Conservation (phyloP, 345 rosid species). For the Acer negundo region DNA sequence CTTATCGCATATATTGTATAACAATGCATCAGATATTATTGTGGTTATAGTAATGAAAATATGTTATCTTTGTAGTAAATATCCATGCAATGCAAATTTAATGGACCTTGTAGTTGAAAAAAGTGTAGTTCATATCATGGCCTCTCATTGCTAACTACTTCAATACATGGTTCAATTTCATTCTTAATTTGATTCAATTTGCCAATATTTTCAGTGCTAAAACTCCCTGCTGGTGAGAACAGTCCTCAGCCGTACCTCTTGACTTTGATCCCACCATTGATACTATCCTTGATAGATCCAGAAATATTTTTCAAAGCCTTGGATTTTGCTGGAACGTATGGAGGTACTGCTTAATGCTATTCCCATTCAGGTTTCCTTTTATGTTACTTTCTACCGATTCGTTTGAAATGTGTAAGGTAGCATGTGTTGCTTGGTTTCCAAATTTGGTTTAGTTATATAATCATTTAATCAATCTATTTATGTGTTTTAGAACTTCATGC, state of each 20-base stretch:
- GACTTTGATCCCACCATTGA: conserved; percentile 77
- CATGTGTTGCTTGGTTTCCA: background rate
- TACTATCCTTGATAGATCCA: conserved; percentile 74
- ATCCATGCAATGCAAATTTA: background rate
- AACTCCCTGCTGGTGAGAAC: conserved; percentile 60
- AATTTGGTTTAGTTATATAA: too few species aligned
- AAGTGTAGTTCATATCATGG: background rate
- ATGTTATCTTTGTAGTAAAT: background rate
- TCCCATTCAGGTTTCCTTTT: too few species aligned
- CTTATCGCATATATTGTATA: too few species aligned
- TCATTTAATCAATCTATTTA: too few species aligned
- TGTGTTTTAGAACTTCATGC: too few species aligned
- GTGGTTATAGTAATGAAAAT: background rate
- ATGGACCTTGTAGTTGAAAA: background rate
- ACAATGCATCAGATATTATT: background rate
- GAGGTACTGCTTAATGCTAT: too few species aligned
- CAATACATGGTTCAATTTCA: too few species aligned
- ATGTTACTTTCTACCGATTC: too few species aligned
- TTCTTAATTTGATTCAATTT: background rate
- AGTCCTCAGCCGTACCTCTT: conserved; percentile 67
- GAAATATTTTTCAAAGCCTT: conserved; percentile 92
- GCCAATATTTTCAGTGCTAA: conserved; percentile 53
- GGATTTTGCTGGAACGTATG: conserved; percentile 94
- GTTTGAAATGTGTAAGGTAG: too few species aligned
- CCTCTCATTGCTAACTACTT: background rate